Evolutionary conservation across 768 basidiomycete genomes (phyloP), one percentile per base, ranked within the genome.

Genomic region (Leccinum barrowsii): DNA sequence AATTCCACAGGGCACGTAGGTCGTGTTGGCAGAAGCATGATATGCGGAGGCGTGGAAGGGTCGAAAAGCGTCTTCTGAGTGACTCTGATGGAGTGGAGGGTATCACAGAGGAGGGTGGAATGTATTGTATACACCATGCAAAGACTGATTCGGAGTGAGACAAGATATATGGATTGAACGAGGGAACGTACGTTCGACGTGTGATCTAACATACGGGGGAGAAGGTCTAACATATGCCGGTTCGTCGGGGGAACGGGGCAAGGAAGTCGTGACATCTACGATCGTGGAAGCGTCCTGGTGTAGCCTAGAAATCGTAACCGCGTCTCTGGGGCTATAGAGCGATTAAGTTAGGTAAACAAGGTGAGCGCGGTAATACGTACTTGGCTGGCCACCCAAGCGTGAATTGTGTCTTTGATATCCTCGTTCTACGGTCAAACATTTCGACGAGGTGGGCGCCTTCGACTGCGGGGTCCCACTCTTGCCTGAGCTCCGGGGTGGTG

Each of bases 11-110:
- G 0, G 92, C 83, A 61, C 90, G 89, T 28, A 96, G 82, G 75
- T 97, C 92, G 70, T 96, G 94, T 69, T 95, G 92, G 91, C 92
- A 96, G 69, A 96, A 94, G 68, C 92, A 95, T 2, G 91, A 94
- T 60, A 95, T 83, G 37, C 92, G 86, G 26, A 93, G 69, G 59
- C 81, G 77, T 46, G 75, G 78, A 54, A 67, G 48, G 35, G 30
- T 59, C 17, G 73, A 66, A 49, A 74, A 60, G 17, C 65, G 65
- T 54, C 32, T 67, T 55, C 64, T 68, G 63, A 74, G 67, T 49
- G 67, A 61, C 72, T 82, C 67, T 67, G 79, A 67, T 66, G 76
- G 62, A 68, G 66, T 60, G 54, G 47, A 62, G 54, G 61, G 70
- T 40, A 66, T 55, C 68, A 76, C 4, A 74, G 71, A 57, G 19